A percentile compares a stretch with the other conserved stretches of the same genome.
Evolutionary conservation across 495 filamentous ascomycete species (phyloP).

Genomic region (Bryoglossum gracile): DNA sequence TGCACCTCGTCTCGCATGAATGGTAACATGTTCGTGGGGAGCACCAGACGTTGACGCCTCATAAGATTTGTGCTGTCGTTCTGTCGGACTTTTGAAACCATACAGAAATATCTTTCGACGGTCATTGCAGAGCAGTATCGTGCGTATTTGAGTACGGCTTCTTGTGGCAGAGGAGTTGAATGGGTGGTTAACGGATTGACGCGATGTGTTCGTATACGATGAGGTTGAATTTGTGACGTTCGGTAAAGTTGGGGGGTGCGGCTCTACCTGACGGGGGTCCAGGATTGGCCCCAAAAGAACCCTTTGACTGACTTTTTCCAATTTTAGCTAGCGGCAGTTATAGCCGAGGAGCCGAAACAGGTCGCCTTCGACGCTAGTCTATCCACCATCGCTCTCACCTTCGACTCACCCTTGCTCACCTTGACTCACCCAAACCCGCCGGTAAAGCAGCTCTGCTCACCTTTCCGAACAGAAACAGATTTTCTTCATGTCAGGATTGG

Average conservation of each 20-base stretch:
- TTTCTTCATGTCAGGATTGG: too few relatives aligned
- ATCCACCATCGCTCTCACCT: neutral
- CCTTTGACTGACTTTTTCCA: neutral
- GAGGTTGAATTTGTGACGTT: conserved; percentile 1
- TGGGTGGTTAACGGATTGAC: neutral
- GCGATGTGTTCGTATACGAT: neutral
- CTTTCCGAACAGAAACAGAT: neutral
- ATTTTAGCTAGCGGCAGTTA: conserved; percentile 1
- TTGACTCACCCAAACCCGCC: neutral
- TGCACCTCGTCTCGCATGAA: neutral
- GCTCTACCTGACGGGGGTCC: neutral
- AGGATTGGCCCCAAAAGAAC: neutral
- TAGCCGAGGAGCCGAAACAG: neutral
- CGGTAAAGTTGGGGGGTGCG: neutral
- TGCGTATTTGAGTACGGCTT: conserved; percentile 1
- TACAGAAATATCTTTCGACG: neutral
- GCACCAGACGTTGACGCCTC: conserved; percentile 1
- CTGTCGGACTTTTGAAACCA: neutral
- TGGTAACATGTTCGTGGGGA: conserved; percentile 3
- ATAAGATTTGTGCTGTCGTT: conserved; percentile 1
- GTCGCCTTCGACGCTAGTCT: neutral
- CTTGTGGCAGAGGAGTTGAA: conserved; percentile 3
- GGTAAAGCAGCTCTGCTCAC: neutral
- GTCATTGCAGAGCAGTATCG: neutral
- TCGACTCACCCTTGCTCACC: neutral